These are phyloP conservation scores for Russula virescens DNA, from an alignment of 768 basidiomycete species.

Conservation along the genomic window DNA sequence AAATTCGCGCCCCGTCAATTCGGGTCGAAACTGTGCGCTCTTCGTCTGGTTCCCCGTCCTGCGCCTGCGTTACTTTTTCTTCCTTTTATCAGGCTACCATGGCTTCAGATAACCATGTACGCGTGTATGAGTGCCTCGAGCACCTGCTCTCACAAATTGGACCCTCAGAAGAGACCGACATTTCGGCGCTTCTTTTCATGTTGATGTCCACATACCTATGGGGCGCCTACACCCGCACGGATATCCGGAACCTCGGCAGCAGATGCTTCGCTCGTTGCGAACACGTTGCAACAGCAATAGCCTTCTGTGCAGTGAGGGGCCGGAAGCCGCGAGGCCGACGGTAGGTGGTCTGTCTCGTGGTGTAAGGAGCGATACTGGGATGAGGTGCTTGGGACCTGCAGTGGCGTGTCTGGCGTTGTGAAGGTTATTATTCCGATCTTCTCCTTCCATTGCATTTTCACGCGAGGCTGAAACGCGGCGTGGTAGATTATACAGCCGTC, in stretches of 20 bases:
- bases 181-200: constrained; percentile 47
- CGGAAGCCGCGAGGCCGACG: constrained; percentile 76
- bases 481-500: constrained; percentile 72
- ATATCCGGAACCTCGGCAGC: constrained; percentile 44
- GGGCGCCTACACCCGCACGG: constrained; percentile 68
- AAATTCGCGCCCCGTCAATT: constrained; percentile 86
- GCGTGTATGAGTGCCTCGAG: constrained; percentile 87
- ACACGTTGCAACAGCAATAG: constrained; percentile 51
- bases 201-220: constrained; percentile 48
- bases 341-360: constrained; percentile 93
- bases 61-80: not conserved
- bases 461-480: not conserved
- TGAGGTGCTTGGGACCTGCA: constrained; percentile 73
- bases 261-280: constrained; percentile 54
- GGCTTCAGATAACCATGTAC: constrained; percentile 78
- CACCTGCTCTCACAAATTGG: constrained; percentile 66
- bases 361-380: constrained; percentile 97
- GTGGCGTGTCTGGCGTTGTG: constrained; percentile 64
- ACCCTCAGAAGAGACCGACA: constrained; percentile 70
- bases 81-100: constrained; percentile 73
- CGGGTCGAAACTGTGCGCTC: constrained; percentile 72
- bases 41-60: not conserved
- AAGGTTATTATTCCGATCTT: constrained; percentile 46
- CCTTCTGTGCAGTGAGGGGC: constrained; percentile 36
- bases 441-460: too few species aligned